A percentile compares a stretch with the other conserved stretches of the same genome.
phyloP scores from a whole-genome alignment of 1,284 basidiomycete genomes.

The Phlebopus sp. region DNA sequence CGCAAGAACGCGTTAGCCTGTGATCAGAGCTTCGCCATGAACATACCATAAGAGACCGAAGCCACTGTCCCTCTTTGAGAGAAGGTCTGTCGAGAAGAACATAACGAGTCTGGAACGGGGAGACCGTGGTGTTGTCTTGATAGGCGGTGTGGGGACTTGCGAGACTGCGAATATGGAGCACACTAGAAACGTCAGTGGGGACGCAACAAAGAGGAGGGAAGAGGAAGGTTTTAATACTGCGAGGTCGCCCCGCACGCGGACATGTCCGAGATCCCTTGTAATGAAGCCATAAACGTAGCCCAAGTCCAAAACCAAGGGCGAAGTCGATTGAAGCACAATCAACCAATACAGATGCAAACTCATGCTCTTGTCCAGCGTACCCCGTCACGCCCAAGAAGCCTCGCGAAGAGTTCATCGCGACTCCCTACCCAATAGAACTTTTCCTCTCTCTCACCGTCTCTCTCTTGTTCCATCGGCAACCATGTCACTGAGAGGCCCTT shows the following conservation, averaged over 20 bases:
- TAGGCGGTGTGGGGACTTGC: slow-evolving; percentile 5
- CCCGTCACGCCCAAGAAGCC: slow-evolving; percentile 53
- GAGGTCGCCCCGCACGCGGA: slow-evolving; percentile 5
- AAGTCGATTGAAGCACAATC: slow-evolving; percentile 19
- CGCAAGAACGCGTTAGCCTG: slow-evolving; percentile 14
- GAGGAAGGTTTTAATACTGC: background rate
- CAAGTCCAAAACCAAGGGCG: slow-evolving; percentile 21
- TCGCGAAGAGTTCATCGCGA: slow-evolving; percentile 64
- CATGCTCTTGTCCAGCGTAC: slow-evolving; percentile 38
- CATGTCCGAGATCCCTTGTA: background rate
- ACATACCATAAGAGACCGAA: slow-evolving; percentile 75
- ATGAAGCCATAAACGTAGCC: slow-evolving; percentile 1
- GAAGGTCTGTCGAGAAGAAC: slow-evolving; percentile 75
- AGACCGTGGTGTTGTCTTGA: background rate
- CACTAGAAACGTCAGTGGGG: background rate
- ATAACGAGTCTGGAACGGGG: slow-evolving; percentile 35
- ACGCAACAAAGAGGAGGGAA: background rate
- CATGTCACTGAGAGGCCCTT: slow-evolving; percentile 53
- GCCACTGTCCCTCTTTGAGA: slow-evolving; percentile 73
- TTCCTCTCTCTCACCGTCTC: slow-evolving; percentile 41
- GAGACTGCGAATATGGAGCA: background rate
- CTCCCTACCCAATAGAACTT: slow-evolving; percentile 58
- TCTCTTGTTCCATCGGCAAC: slow-evolving; percentile 29
- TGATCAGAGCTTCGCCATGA: background rate
- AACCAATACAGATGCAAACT: slow-evolving; percentile 11